phyloP scores from a whole-genome alignment of 1,284 basidiomycete genomes.

The Sporisorium reilianum region DNA sequence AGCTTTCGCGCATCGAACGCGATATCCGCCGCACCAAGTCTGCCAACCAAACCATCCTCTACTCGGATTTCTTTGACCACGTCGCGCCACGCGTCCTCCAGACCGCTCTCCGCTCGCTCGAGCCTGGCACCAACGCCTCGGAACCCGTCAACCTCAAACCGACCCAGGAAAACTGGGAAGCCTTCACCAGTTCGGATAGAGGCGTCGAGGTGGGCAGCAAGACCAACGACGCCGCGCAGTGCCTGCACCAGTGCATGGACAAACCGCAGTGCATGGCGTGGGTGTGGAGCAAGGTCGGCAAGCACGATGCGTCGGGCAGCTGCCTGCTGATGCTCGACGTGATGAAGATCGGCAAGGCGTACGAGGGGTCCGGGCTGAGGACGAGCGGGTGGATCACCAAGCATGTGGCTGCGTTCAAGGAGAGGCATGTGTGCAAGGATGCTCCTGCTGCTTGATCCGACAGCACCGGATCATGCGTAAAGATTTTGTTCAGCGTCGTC shows the following conservation, averaged over 20 bases:
- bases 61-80: conserved; percentile 29
- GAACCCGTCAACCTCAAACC: conserved; percentile 20
- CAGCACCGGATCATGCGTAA: too few relatives aligned
- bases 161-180: conserved; percentile 23
- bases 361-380: conserved; percentile 17
- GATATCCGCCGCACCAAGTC: conserved; percentile 12
- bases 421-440: conserved; percentile 22
- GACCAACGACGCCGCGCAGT: background rate
- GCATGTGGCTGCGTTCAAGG: conserved; percentile 19
- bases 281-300: conserved; percentile 33
- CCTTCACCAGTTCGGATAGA: conserved; percentile 13
- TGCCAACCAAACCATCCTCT: conserved; percentile 14
- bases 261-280: conserved; percentile 28
- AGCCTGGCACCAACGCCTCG: background rate
- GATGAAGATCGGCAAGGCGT: conserved; percentile 24
- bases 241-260: conserved; percentile 18
- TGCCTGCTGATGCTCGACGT: conserved; percentile 33
- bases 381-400: conserved; percentile 38
- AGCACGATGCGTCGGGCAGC: conserved; percentile 12
- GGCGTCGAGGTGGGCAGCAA: conserved; percentile 3
- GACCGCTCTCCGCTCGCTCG: background rate
- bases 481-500: too few relatives aligned
- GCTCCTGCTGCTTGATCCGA: conserved; percentile 12
- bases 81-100: conserved; percentile 12
- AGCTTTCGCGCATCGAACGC: conserved; percentile 9